These are phyloP conservation scores for Quercus gilva DNA, from an alignment of 306 rosid species.

Conservation along the genomic window DNA sequence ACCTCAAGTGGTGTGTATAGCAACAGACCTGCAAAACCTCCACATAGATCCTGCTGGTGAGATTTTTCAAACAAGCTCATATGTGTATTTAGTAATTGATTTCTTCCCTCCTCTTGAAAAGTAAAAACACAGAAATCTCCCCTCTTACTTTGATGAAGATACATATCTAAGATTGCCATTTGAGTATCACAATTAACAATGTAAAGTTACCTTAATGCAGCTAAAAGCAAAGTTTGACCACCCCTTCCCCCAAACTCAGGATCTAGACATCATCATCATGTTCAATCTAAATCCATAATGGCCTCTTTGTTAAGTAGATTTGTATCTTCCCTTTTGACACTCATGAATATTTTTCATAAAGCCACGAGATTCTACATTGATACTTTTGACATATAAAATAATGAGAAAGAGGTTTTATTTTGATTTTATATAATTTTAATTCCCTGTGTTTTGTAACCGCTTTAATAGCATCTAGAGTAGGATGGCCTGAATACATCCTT, in stretches of 20 bases:
- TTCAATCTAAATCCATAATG: no score
- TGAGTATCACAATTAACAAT: neutral
- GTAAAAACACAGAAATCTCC: neutral
- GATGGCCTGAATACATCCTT: neutral
- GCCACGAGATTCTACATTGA: neutral
- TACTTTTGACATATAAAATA: neutral
- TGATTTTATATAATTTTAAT: neutral
- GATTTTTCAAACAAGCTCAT: neutral
- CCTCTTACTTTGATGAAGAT: neutral
- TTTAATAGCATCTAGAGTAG: neutral
- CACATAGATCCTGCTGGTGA: conserved; percentile 78
- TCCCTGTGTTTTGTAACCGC: neutral
- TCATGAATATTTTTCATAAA: neutral
- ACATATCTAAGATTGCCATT: neutral
- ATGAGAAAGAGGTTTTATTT: neutral
- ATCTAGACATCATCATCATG: no score
- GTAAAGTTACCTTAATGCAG: no score
- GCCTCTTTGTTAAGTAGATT: no score
- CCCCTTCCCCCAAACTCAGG: no score
- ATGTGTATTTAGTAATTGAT: neutral
- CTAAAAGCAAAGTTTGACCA: no score
- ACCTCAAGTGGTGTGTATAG: conserved; percentile 56
- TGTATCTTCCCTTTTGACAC: neutral
- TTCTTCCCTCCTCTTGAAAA: neutral
- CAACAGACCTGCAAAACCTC: conserved; percentile 52